These are phyloP conservation scores for Pestalotiopsis sp. DNA, from an alignment of 2,329 filamentous ascomycete species.

Conservation along the genomic window DNA sequence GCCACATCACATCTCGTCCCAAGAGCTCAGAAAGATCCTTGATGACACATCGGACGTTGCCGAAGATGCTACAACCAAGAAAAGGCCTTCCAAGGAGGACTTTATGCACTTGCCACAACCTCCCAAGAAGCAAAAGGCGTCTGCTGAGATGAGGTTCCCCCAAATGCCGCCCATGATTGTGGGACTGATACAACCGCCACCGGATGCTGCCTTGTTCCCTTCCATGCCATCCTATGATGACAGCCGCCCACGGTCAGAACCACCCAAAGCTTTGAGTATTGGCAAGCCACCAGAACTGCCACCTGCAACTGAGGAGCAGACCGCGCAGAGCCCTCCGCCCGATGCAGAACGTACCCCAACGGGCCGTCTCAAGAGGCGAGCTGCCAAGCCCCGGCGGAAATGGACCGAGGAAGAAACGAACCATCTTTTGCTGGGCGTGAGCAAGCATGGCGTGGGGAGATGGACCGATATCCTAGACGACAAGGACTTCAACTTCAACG, in stretches of 20 bases:
- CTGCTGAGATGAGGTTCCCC: slow-evolving; percentile 57
- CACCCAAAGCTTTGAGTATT: slow-evolving; percentile 44
- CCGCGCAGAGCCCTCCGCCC: slow-evolving; percentile 27
- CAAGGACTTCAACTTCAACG: slow-evolving; percentile 61
- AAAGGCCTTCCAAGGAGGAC: slow-evolving; percentile 62
- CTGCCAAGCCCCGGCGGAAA: slow-evolving; percentile 60
- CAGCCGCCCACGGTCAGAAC: slow-evolving; percentile 43
- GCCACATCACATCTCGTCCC: slow-evolving; percentile 38
- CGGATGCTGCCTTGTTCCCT: slow-evolving; percentile 60
- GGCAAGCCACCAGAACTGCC: slow-evolving; percentile 31
- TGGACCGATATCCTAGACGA: slow-evolving; percentile 69
- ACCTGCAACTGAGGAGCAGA: slow-evolving; percentile 26
- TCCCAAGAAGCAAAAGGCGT: slow-evolving; percentile 64
- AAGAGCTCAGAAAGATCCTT: slow-evolving; percentile 48
- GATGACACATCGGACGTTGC: slow-evolving; percentile 43
- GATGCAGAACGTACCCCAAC: slow-evolving; percentile 32
- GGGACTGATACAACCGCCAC: slow-evolving; percentile 64
- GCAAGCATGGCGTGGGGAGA: slow-evolving; percentile 64
- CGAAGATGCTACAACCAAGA: slow-evolving; percentile 55
- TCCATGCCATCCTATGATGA: slow-evolving; percentile 59
- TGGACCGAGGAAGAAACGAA: slow-evolving; percentile 70
- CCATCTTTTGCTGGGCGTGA: slow-evolving; percentile 62
- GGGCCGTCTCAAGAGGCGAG: slow-evolving; percentile 53
- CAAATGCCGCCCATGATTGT: slow-evolving; percentile 63
- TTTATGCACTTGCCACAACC: slow-evolving; percentile 67